A percentile compares a stretch with the other conserved stretches of the same genome.
Conservation (phyloP, 495 filamentous ascomycete genomes). For the Aspergillus cavernicola region DNA sequence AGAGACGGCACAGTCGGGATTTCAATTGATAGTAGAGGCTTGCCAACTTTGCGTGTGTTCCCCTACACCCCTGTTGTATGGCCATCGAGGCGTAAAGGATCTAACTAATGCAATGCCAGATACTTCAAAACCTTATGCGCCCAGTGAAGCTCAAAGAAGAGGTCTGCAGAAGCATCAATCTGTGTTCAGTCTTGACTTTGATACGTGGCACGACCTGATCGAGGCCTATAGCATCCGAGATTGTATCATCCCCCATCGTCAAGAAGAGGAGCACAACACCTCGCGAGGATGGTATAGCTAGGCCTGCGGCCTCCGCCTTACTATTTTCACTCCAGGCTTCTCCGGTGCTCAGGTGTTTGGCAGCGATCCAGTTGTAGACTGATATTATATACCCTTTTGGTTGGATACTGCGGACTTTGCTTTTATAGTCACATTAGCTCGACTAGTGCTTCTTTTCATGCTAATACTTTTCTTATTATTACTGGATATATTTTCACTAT, state of each 20-base stretch:
- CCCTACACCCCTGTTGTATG: neutral
- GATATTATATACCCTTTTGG: slow-evolving; percentile 6
- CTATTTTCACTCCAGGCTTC: neutral
- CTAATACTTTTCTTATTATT: neutral
- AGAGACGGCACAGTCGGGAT: slow-evolving; percentile 75
- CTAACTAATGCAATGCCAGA: slow-evolving; percentile 34
- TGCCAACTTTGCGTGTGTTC: slow-evolving; percentile 71
- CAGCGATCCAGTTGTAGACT: neutral
- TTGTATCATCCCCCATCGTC: slow-evolving; percentile 80
- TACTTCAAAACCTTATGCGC: slow-evolving; percentile 33
- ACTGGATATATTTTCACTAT: neutral
- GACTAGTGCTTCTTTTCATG: neutral
- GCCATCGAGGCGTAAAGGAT: neutral
- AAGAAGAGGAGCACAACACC: slow-evolving; percentile 48
- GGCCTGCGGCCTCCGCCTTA: neutral
- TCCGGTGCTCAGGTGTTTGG: neutral
- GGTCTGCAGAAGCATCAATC: slow-evolving; percentile 70
- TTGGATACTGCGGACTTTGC: neutral
- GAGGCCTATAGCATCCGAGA: slow-evolving; percentile 68
- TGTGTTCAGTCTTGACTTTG: slow-evolving; percentile 79
- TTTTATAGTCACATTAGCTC: neutral
- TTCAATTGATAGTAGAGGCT: slow-evolving; percentile 54
- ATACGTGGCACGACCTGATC: slow-evolving; percentile 73
- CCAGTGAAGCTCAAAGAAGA: slow-evolving; percentile 43
- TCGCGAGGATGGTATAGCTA: slow-evolving; percentile 76